phyloP scores from a whole-genome alignment of 2,329 filamentous ascomycete genomes.

The Volutella citrinella region DNA sequence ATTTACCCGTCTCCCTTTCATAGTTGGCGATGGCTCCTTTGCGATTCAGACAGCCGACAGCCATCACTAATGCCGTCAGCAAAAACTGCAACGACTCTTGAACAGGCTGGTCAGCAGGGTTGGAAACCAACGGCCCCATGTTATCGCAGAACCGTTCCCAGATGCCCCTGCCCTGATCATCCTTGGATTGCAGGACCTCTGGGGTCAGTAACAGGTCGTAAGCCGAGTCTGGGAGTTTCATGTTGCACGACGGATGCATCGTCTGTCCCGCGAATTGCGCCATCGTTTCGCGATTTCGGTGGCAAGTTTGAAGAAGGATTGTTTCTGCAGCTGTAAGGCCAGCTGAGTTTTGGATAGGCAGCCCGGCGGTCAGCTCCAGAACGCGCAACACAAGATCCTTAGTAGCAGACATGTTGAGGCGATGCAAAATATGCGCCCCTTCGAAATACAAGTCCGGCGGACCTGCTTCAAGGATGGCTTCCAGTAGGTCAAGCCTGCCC shows the following conservation, averaged over 20 bases:
- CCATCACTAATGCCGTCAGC: no score
- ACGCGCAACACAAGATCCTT: slow-evolving; percentile 21
- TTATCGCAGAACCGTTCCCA: slow-evolving; percentile 25
- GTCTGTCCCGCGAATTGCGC: slow-evolving; percentile 4
- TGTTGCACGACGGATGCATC: slow-evolving; percentile 22
- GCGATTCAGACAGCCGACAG: no score
- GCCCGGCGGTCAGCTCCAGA: slow-evolving; percentile 14
- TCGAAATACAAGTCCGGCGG: no score
- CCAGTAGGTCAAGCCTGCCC: slow-evolving; percentile 22
- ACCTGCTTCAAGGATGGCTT: slow-evolving; percentile 12
- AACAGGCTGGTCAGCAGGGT: no score
- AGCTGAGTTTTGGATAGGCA: slow-evolving; percentile 11
- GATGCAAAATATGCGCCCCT: slow-evolving; percentile 19
- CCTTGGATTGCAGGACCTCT: slow-evolving; percentile 17
- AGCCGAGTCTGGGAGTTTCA: slow-evolving; percentile 7
- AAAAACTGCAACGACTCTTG: no score
- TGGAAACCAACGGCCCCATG: no score
- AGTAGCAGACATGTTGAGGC: slow-evolving; percentile 24
- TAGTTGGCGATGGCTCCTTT: slow-evolving; percentile 16
- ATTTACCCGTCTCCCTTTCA: slow-evolving; percentile 13
- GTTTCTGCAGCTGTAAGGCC: slow-evolving; percentile 27
- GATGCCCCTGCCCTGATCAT: slow-evolving; percentile 14
- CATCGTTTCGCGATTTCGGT: slow-evolving; percentile 1
- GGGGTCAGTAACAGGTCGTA: slow-evolving; percentile 23
- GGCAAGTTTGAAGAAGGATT: slow-evolving; percentile 24